Evolutionary conservation across 768 basidiomycete species (phyloP), one percentile per base, ranked within the genome.

Genomic region (Strobilomyces confusus): DNA sequence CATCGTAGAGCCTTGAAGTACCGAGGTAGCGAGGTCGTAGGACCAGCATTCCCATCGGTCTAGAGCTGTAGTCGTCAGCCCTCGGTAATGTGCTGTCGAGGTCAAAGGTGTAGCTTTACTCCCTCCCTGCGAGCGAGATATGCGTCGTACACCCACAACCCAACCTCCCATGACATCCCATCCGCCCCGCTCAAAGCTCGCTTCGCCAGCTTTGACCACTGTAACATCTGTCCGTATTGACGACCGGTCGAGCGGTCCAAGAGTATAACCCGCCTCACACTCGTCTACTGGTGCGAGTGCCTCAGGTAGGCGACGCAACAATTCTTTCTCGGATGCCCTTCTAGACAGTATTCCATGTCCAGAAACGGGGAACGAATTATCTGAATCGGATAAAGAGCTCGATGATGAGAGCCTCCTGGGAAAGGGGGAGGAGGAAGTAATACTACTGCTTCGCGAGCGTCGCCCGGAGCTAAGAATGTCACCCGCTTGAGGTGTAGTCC

Each of bases 11-110:
- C 75, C 77, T 48, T 78, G 80, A 48, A 85, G 49, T 34, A 66
- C 68, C 19, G 77, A 71, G 15, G 73, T 66, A 5, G 74, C 69
- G 9, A 82, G 81, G 58, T 92, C 87, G 60, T 89, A 86, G 36
- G 75, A 78, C 91, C 91, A 93, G 26, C 87, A 59, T 58, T 93
- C 89, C 91, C 91, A 93, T 49, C 90, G 75, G 52, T 91, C 87
- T 37, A 92, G 69, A 23, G 83, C 84, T 12, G 85, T 77, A 26
- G 72, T 60, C 19, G 86, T 82, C 54, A 92, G 69, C 14, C 86
- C 87, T 43, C 48, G 54, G 19, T 22, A 54, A 48, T 34, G 46
- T 11, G 48, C 48, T 25, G 59, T 50, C 20, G 62, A 53, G 32
- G 65, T 59, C 7, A 53, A 22, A 44, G 44, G 44, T 0, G 55